These are phyloP conservation scores for Globisporangium barbulae DNA, from an alignment of 352 stramenopile genomes.

Conservation along the genomic window DNA sequence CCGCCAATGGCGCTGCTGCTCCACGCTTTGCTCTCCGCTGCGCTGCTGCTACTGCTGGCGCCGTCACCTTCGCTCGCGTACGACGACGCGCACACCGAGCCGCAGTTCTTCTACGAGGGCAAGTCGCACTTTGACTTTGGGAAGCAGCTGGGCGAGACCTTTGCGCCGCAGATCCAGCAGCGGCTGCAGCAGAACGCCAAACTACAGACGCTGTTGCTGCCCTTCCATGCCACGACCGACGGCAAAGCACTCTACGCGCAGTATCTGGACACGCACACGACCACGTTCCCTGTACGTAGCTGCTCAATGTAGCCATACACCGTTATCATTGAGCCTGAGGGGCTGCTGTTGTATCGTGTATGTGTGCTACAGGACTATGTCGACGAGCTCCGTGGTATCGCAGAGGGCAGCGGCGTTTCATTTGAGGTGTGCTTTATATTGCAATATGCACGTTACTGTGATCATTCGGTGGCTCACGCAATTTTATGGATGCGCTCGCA, in stretches of 20 bases:
- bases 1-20: not conserved
- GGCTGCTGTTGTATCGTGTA: not conserved
- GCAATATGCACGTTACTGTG: not conserved
- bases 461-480: not conserved
- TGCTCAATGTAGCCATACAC: not conserved
- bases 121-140: constrained; percentile 68
- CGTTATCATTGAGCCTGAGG: not conserved
- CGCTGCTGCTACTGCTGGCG: not conserved
- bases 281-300: constrained; percentile 45
- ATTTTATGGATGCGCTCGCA: not conserved
- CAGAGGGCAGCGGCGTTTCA: constrained; percentile 46
- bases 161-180: constrained; percentile 44
- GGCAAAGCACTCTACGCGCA: constrained; percentile 36
- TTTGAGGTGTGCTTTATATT: constrained; percentile 33
- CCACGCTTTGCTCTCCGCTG: not conserved
- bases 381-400: constrained; percentile 59
- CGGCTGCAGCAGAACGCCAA: constrained; percentile 41
- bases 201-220: constrained; percentile 56
- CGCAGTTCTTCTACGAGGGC: constrained; percentile 53
- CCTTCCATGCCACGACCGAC: constrained; percentile 37
- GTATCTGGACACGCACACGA: constrained; percentile 45
- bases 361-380: constrained; percentile 46
- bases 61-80: not conserved
- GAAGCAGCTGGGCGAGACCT: constrained; percentile 38
- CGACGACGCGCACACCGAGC: constrained; percentile 24